Conservation (phyloP, 2,329 filamentous ascomycete species). For the Paraconiothyrium brasiliense region DNA sequence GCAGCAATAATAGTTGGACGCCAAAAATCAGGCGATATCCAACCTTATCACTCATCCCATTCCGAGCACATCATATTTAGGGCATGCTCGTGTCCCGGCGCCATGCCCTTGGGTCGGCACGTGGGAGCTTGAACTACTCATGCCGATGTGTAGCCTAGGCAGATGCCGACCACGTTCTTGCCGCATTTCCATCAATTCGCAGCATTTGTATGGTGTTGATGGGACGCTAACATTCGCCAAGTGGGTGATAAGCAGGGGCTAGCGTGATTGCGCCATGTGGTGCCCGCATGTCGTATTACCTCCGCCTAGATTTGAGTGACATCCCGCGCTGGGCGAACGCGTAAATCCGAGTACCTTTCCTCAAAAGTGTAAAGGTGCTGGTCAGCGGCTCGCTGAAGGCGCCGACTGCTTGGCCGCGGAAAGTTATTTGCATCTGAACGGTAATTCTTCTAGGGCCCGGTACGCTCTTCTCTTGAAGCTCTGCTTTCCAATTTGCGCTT, state of each 20-base stretch:
- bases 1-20: not conserved
- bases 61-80: not conserved
- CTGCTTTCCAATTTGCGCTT: not conserved
- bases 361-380: not conserved
- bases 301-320: not conserved
- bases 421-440: too few relatives aligned
- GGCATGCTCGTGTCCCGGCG: constrained; percentile 10
- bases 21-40: not conserved
- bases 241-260: constrained; percentile 18
- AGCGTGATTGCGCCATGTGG: constrained; percentile 32
- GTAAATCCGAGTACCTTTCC: not conserved
- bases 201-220: constrained; percentile 13
- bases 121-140: constrained; percentile 8
- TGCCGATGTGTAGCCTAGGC: constrained; percentile 22
- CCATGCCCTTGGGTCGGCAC: constrained; percentile 26
- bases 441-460: too few relatives aligned
- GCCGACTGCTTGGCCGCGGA: not conserved
- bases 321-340: not conserved
- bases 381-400: not conserved
- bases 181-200: not conserved
- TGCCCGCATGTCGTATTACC: constrained; percentile 28
- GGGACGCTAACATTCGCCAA: constrained; percentile 23
- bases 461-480: not conserved
- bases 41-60: not conserved
- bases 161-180: constrained; percentile 2